Evolutionary conservation across 2,329 filamentous ascomycete species (phyloP).

Genomic region (Fusarium fracticaudum): DNA sequence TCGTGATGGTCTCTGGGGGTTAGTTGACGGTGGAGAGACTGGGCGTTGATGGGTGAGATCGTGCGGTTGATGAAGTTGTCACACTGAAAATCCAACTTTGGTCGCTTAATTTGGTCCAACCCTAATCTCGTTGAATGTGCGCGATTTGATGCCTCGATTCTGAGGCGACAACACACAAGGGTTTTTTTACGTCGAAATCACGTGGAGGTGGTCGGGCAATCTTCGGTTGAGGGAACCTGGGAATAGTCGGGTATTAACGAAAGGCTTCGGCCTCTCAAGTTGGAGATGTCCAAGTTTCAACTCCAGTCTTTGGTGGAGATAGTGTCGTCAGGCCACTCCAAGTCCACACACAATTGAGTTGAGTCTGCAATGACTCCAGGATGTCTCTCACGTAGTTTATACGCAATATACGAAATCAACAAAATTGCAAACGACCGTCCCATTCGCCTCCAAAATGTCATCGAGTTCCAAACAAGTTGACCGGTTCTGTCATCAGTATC

Average conservation of each 20-base stretch:
- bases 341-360: slow-evolving; percentile 26
- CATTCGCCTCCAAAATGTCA: slow-evolving; percentile 16
- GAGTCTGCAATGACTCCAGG: slow-evolving; percentile 7
- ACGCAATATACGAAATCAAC: background rate
- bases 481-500: slow-evolving; percentile 78
- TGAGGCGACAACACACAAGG: slow-evolving; percentile 23
- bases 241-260: slow-evolving; percentile 17
- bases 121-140: slow-evolving; percentile 49
- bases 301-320: slow-evolving; percentile 37
- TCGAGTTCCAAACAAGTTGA: slow-evolving; percentile 43
- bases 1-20: slow-evolving; percentile 49
- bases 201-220: slow-evolving; percentile 24
- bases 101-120: slow-evolving; percentile 58
- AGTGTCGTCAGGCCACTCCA: slow-evolving; percentile 18
- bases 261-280: background rate
- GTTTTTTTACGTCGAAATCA: slow-evolving; percentile 23
- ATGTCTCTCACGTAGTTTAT: slow-evolving; percentile 15
- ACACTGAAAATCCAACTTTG: slow-evolving; percentile 51
- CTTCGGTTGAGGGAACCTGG: slow-evolving; percentile 4
- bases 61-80: slow-evolving; percentile 48
- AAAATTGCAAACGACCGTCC: background rate
- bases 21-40: slow-evolving; percentile 45
- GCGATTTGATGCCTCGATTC: slow-evolving; percentile 17
- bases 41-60: slow-evolving; percentile 44
- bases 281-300: slow-evolving; percentile 27